phyloP scores from a whole-genome alignment of 2,329 filamentous ascomycete genomes.

The Nigrograna mackinnonii region DNA sequence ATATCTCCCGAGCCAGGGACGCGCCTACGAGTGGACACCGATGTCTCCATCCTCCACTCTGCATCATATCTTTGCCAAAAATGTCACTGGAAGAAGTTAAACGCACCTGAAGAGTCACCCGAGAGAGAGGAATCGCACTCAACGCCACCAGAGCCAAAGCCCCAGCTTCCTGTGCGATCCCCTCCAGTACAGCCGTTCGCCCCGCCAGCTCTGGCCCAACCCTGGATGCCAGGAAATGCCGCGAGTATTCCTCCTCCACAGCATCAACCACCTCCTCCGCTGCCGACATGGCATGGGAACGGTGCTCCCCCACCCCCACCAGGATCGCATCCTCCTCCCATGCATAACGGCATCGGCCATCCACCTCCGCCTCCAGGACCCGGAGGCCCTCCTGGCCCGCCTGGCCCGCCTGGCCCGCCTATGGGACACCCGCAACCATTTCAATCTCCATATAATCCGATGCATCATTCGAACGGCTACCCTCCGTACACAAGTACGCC shows the following conservation, averaged over 20 bases:
- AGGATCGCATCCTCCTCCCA: conserved; percentile 1
- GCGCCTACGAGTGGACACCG: conserved; percentile 26
- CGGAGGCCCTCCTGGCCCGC: conserved; percentile 3
- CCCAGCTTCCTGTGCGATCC: conserved; percentile 35
- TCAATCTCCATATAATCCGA: conserved; percentile 32
- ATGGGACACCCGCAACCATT: conserved; percentile 31
- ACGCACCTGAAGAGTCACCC: conserved; percentile 34
- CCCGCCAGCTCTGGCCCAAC: conserved; percentile 18
- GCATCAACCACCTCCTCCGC: conserved; percentile 31
- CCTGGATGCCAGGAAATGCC: conserved; percentile 26
- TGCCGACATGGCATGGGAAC: conserved; percentile 32
- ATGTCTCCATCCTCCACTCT: conserved; percentile 14
- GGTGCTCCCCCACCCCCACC: conserved; percentile 20
- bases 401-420: neutral
- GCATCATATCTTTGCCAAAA: conserved; percentile 50
- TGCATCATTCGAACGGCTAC: conserved; percentile 37
- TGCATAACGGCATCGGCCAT: no score
- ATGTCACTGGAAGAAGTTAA: conserved; percentile 51
- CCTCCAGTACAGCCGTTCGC: conserved; percentile 30
- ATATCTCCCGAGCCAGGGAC: conserved; percentile 13
- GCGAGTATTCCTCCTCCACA: conserved; percentile 17
- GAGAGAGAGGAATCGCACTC: conserved; percentile 32
- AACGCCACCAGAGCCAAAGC: conserved; percentile 35
- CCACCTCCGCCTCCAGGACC: conserved; percentile 21
- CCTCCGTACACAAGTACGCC: conserved; percentile 32